phyloP scores from a whole-genome alignment of 2,329 filamentous ascomycete species.

The Aspergillus melleus region DNA sequence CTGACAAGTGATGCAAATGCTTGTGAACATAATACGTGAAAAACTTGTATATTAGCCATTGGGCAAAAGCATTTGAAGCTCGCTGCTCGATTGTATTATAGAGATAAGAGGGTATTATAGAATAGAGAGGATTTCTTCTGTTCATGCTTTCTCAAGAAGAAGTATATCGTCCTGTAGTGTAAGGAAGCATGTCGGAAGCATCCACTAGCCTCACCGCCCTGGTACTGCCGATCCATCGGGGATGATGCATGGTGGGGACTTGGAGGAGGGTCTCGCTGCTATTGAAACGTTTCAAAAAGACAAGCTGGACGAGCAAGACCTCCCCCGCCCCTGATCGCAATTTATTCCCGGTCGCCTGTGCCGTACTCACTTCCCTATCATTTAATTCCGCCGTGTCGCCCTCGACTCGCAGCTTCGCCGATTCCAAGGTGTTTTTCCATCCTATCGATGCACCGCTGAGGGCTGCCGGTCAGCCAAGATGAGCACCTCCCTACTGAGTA shows the following conservation, averaged over 20 bases:
- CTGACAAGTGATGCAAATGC: background rate
- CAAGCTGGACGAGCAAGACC: background rate
- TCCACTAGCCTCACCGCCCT: slow-evolving; percentile 1
- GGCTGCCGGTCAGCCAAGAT: slow-evolving; percentile 58
- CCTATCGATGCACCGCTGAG: slow-evolving; percentile 23
- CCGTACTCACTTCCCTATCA: background rate
- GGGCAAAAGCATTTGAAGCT: background rate
- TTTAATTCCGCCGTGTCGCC: background rate
- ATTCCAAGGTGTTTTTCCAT: slow-evolving; percentile 11
- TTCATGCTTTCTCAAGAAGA: too few relatives aligned
- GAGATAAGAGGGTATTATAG: too few relatives aligned
- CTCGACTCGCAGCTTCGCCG: slow-evolving; percentile 9
- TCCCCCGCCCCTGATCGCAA: background rate
- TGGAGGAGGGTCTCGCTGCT: slow-evolving; percentile 9
- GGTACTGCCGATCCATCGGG: background rate
- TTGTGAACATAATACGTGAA: background rate
- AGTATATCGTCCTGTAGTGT: too few relatives aligned
- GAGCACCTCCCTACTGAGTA: slow-evolving; percentile 80
- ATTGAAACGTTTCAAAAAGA: slow-evolving; percentile 27
- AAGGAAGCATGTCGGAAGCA: too few relatives aligned
- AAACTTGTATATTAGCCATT: background rate
- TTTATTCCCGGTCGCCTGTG: background rate
- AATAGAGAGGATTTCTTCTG: too few relatives aligned
- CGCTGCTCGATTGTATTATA: background rate
- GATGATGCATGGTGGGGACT: slow-evolving; percentile 20